These are phyloP conservation scores for Aspergillus hortae DNA, from an alignment of 2,329 filamentous ascomycete species.

Conservation along the genomic window DNA sequence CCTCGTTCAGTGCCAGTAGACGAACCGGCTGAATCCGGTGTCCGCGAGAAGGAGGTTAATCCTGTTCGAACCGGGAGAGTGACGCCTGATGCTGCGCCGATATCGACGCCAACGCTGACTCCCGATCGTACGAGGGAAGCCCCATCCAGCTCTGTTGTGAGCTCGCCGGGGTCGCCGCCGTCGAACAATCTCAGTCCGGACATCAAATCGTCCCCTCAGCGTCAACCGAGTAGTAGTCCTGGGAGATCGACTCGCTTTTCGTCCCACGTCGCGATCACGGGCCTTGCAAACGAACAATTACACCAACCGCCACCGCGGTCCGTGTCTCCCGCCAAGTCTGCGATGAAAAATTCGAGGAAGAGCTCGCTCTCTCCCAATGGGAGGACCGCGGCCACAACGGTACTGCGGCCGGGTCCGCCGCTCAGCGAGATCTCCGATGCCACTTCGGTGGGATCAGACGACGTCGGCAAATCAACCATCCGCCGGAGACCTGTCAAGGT, in stretches of 20 bases:
- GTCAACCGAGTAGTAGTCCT: slow-evolving; percentile 48
- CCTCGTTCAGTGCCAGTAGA: slow-evolving; percentile 16
- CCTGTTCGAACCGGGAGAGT: not conserved
- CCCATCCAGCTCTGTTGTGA: slow-evolving; percentile 14
- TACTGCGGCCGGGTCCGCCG: slow-evolving; percentile 28
- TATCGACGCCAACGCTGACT: slow-evolving; percentile 9
- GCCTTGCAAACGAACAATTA: slow-evolving; percentile 41
- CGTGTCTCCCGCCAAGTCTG: slow-evolving; percentile 60
- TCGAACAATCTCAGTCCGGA: slow-evolving; percentile 13
- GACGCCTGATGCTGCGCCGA: slow-evolving; percentile 6
- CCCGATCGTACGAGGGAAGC: slow-evolving; percentile 9
- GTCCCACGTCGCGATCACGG: slow-evolving; percentile 46
- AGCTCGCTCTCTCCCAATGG: slow-evolving; percentile 36
- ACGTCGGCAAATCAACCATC: slow-evolving; percentile 36
- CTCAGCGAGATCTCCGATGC: slow-evolving; percentile 57
- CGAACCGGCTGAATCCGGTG: slow-evolving; percentile 23
- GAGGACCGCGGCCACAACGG: slow-evolving; percentile 12
- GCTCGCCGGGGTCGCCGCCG: slow-evolving; percentile 18
- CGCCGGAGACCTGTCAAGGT: slow-evolving; percentile 56
- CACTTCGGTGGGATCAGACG: slow-evolving; percentile 48
- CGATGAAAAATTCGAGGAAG: slow-evolving; percentile 55
- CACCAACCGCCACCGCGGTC: slow-evolving; percentile 59
- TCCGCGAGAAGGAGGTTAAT: not conserved
- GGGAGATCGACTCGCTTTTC: slow-evolving; percentile 58
- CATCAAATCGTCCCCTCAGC: slow-evolving; percentile 15